Evolutionary conservation across 176 grass and related monocot species (phyloP), one percentile per base, ranked within the genome.

Genomic region (Phoenix roebelenii): DNA sequence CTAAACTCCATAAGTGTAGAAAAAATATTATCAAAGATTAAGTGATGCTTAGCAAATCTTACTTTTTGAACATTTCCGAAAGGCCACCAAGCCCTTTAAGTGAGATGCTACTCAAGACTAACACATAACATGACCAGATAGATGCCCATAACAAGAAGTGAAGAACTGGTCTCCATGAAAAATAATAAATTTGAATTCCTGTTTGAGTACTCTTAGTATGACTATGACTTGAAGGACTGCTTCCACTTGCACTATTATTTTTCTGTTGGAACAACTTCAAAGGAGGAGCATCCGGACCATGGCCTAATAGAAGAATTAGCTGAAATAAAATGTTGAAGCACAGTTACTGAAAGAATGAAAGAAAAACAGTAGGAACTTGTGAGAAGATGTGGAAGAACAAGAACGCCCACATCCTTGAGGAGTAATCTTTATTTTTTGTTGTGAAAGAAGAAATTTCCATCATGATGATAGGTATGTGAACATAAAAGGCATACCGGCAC

Each of bases 61-160:
- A 89, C 87, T 98, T 98, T 83, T 73, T 74, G 76, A 92, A 83
- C 93, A 98, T 98, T 73, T 92, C 87, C 15, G 60, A 60, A 51
- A 92, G 69, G 71, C 71, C 73, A 76, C 87, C 79, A 22, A 81
- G 50, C 75, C 72, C 81, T 64, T 92, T 89, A 5, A 98, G 84
- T 76, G 76, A 75, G 26, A 92, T 65, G 52, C 73, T 76, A 71
- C 79, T 72, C 66, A 92, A 88, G 39, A 92, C 28, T 57, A 97
- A 76, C 58, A 88, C 81, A 73, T 85, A 72, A 68, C 58, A 83
- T 22, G 79, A 72, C 93, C 87, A 97, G 58, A 97, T 76, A 67
- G 50, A 68, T 55, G 74, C 16, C 81, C 93, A 98, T 67, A 79
- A 71, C 24, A 85, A 39, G 56, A 98, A 98, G 49, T 77, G 72